These are phyloP conservation scores for Pythium phragmitis DNA, from an alignment of 352 stramenopile species.

Conservation along the genomic window DNA sequence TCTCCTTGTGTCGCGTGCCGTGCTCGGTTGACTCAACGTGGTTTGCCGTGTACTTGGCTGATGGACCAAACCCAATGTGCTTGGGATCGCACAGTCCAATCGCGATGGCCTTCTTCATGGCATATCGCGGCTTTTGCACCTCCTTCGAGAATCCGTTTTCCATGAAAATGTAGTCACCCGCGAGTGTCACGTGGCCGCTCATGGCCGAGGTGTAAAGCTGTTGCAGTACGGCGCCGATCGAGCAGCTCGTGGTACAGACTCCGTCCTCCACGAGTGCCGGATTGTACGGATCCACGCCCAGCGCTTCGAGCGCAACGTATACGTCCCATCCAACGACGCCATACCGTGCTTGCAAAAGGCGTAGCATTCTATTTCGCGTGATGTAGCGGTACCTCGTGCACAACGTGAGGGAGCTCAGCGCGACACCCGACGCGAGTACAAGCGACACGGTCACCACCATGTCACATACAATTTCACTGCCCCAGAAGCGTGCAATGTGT, in stretches of 20 bases:
- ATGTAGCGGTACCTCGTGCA: constrained; percentile 32
- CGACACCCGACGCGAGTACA: constrained; percentile 21
- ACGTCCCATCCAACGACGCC: constrained; percentile 45
- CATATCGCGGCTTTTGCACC: neutral
- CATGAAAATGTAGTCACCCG: constrained; percentile 32
- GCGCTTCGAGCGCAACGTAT: constrained; percentile 32
- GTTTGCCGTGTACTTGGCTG: constrained; percentile 1
- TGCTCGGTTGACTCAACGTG: neutral
- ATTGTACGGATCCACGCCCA: constrained; percentile 41
- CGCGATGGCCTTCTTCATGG: constrained; percentile 2
- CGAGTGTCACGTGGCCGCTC: constrained; percentile 34
- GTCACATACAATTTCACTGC: constrained; percentile 46
- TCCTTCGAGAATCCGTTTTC: constrained; percentile 13
- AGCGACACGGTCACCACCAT: constrained; percentile 32
- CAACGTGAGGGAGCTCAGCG: constrained; percentile 23
- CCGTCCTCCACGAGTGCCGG: constrained; percentile 24
- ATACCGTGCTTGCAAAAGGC: constrained; percentile 38
- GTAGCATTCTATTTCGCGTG: constrained; percentile 32
- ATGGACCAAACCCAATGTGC: neutral
- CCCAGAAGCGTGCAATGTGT: constrained; percentile 40
- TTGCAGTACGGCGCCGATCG: constrained; percentile 36
- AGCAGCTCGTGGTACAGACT: constrained; percentile 30
- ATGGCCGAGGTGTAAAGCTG: constrained; percentile 40
- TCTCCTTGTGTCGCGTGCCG: neutral
- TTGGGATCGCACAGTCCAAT: constrained; percentile 5